Base-by-base conservation (phyloP, 805 yeast genomes). In the Ogataea thermomethanolica region DNA sequence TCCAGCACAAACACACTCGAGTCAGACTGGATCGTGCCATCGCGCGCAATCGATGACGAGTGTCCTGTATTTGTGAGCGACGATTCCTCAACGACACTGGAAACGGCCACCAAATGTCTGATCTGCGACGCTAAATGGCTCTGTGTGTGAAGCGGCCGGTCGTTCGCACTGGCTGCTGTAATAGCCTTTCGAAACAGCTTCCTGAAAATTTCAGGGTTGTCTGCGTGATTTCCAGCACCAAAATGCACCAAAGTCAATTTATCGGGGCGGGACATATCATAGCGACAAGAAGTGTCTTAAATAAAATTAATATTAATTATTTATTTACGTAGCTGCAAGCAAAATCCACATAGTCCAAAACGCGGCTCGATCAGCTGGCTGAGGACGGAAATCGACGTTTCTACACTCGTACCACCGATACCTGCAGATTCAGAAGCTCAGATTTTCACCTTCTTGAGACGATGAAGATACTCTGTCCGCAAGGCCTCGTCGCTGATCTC, bases 151-250 rank as follows among this genome's bases (percentile, higher is more conserved):
- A 3, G 31, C 6, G n/a, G 14, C 8, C 7, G 5, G 22, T 9
- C 3, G 10, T 15, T 12, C 14, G 12, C 28, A 26, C 21, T 7
- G 5, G 3, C 20, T 4, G 20, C 20, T 5, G 20, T 30, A 13
- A 11, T n/a, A 10, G 46, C 41, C 22, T 22, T 32, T 8, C 14
- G 12, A 22, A 38, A 33, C 29, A 38, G 25, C 14, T 12, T 27
- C 30, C 14, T 26, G 29, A 33, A 38, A 8, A 23, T 32, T 4
- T 21, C 33, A 7, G 27, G 36, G 10, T 25, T n/a, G 7, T 8
- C 14, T 1, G 44, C 29, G 29, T 74, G 79, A 25, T 53, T 59
- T 1, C 81, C 81, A 3, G 81, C 81, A 1, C 81, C 80, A 17
- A 73, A 54, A 51, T 76, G 80, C n/a, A 67, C 54, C 8, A 74